These are phyloP conservation scores for Dujonia santamariae DNA, from an alignment of 1,139 yeast species.

Conservation along the genomic window DNA sequence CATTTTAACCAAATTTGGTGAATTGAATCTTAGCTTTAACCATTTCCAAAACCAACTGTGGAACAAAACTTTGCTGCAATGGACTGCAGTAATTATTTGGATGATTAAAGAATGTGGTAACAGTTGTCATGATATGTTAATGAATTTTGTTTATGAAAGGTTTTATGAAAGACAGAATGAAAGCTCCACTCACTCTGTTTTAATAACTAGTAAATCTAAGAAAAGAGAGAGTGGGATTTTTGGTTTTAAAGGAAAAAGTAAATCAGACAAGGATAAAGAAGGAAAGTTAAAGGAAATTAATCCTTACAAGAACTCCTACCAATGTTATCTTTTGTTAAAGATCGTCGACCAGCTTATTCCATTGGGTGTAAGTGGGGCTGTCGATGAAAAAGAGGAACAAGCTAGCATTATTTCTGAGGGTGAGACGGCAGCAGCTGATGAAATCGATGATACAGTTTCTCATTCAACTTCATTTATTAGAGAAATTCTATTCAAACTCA, in stretches of 20 bases:
- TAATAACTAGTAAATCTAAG: conserved; percentile 11
- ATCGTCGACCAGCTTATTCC: conserved; percentile 35
- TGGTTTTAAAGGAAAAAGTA: conserved; percentile 23
- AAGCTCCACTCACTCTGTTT: conserved; percentile 4
- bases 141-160: conserved; percentile 29
- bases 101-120: conserved; percentile 40
- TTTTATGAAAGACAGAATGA: conserved; percentile 17
- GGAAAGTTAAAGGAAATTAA: conserved; percentile 16
- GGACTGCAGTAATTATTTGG: conserved; percentile 29
- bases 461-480: conserved; percentile 24
- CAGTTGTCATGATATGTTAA: conserved; percentile 35
- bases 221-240: conserved; percentile 29
- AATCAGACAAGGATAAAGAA: conserved; percentile 18
- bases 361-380: conserved; percentile 31
- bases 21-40: conserved; percentile 15
- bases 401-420: conserved; percentile 8
- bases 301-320: conserved; percentile 37
- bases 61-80: conserved; percentile 30
- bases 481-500: conserved; percentile 29
- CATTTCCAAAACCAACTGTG: conserved; percentile 37
- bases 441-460: conserved; percentile 8
- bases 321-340: conserved; percentile 27
- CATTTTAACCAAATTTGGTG: conserved; percentile 31
- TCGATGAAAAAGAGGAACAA: conserved; percentile 7
- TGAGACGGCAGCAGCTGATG: conserved; percentile 2